phyloP scores from a whole-genome alignment of 2,329 filamentous ascomycete species.

The Eurotiales sp. region DNA sequence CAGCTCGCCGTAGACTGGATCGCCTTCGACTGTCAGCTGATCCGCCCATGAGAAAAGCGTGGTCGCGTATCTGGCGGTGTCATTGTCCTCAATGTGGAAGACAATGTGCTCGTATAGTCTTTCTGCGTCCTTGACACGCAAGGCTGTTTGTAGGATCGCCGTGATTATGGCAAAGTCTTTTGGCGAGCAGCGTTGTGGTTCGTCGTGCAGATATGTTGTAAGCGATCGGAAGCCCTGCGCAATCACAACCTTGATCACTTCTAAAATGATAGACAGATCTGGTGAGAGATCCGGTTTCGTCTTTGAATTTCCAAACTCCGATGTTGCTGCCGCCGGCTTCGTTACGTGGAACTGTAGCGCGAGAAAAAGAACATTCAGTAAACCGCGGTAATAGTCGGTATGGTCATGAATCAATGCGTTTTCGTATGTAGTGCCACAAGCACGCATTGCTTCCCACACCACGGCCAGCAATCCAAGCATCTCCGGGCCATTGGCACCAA shows the following conservation, averaged over 20 bases:
- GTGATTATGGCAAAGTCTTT: slow-evolving; percentile 85
- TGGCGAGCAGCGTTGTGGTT: slow-evolving; percentile 60
- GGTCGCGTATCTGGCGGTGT: slow-evolving; percentile 73
- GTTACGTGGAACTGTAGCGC: slow-evolving; percentile 57
- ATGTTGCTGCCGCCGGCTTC: slow-evolving; percentile 29
- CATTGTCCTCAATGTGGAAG: slow-evolving; percentile 61
- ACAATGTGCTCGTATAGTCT: slow-evolving; percentile 68
- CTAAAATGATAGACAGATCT: slow-evolving; percentile 62
- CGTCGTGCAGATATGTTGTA: slow-evolving; percentile 76
- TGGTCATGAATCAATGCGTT: slow-evolving; percentile 54
- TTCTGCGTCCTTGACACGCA: slow-evolving; percentile 73
- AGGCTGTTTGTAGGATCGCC: slow-evolving; percentile 78
- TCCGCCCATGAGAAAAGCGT: slow-evolving; percentile 94
- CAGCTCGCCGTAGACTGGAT: slow-evolving; percentile 92
- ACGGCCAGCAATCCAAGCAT: slow-evolving; percentile 53
- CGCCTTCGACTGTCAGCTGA: slow-evolving; percentile 68
- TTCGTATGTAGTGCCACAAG: slow-evolving; percentile 56
- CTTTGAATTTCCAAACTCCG: slow-evolving; percentile 30
- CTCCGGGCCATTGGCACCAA: slow-evolving; percentile 47
- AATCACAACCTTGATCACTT: slow-evolving; percentile 75
- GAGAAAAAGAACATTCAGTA: slow-evolving; percentile 82
- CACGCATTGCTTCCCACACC: slow-evolving; percentile 59
- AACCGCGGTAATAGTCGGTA: slow-evolving; percentile 72
- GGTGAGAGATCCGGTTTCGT: slow-evolving; percentile 35
- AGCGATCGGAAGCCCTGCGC: slow-evolving; percentile 77